These are phyloP conservation scores for Diophrys appendiculata DNA, from an alignment of 73 alveolate genomes.

Conservation along the genomic window DNA sequence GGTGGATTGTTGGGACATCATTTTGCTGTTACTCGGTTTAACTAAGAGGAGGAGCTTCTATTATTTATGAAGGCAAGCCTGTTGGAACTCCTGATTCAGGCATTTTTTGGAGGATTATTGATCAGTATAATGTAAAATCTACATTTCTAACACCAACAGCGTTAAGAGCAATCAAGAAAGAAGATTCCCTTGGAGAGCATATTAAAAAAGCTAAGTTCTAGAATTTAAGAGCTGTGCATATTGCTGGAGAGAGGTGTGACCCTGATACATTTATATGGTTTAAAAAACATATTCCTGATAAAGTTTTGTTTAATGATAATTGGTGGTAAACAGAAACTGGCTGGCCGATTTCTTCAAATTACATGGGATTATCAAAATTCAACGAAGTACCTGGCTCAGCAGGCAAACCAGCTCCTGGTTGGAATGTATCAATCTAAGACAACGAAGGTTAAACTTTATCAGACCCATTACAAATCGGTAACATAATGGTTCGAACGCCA, in stretches of 20 bases:
- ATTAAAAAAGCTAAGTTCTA: constrained; percentile 47
- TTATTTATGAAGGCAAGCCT: constrained; percentile 69
- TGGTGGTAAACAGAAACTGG: constrained; percentile 75
- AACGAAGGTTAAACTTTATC: constrained; percentile 34
- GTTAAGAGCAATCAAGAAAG: constrained; percentile 61
- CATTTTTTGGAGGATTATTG: constrained; percentile 35
- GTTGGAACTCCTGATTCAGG: constrained; percentile 58
- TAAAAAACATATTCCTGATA: constrained; percentile 5
- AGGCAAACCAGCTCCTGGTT: constrained; percentile 61
- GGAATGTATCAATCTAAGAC: constrained; percentile 48
- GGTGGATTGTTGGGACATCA: constrained; percentile 70
- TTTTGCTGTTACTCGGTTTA: constrained; percentile 54
- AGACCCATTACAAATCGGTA: constrained; percentile 39
- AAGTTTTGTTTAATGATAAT: constrained; percentile 54
- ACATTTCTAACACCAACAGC: constrained; percentile 61
- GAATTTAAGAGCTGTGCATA: constrained; percentile 29
- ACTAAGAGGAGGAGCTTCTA: constrained; percentile 46
- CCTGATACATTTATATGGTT: constrained; percentile 60
- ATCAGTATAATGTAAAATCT: constrained; percentile 51
- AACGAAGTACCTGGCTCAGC: constrained; percentile 49
- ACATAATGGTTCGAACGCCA: constrained; percentile 42
- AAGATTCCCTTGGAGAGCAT: constrained; percentile 48
- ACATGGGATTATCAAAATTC: constrained; percentile 29
- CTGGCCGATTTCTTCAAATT: constrained; percentile 44
- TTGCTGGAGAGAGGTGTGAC: constrained; percentile 73